Base-by-base conservation (phyloP, 768 basidiomycete species). In the Phylloporus sp. region DNA sequence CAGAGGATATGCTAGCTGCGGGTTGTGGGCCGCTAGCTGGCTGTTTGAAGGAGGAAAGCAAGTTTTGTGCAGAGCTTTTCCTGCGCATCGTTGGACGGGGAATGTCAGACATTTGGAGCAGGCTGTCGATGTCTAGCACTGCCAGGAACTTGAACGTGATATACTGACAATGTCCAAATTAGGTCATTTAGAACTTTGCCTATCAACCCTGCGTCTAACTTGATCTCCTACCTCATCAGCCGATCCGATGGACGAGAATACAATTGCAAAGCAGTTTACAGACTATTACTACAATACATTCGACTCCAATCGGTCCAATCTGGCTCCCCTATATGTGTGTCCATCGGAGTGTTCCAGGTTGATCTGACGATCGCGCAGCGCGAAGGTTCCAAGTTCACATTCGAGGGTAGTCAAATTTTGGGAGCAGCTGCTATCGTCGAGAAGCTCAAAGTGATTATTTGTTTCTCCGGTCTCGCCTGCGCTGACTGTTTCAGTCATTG, bases 201-300 rank as follows among this genome's bases (percentile, higher is more conserved):
- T 24, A 41, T 50, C 40, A 27, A 42, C 4, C 27, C 28, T 39
- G 15, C 38, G 8, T 5, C 15, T 32, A 24, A 29, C 64, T 45
- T 35, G 23, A 38, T 35, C 34, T 42, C 39, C 46, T 52, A 37
- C 34, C 17, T 46, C 46, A 58, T 52, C 48, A 45, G 26, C 63
- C 62, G 61, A 86, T 86, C 31, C 36, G 85, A 79, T 82, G 54
- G 89, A 92, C 68, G 75, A 86, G 63, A 77, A 78, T 61, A 54
- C 66, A 8, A 75, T 97, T 63, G 90, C 91, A 9, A 76, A 80
- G 62, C 81, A 91, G 58, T 92, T 90, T 64, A 76, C 78, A 52
- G 70, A 80, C 24, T 95, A 76, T 70, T 97, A 96, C 79, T 97
- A 96, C 71, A 3, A 50, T 0, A 80, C 78, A 1, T 95, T 97